phyloP scores from a whole-genome alignment of 768 basidiomycete species.

The Suillus subaureus region DNA sequence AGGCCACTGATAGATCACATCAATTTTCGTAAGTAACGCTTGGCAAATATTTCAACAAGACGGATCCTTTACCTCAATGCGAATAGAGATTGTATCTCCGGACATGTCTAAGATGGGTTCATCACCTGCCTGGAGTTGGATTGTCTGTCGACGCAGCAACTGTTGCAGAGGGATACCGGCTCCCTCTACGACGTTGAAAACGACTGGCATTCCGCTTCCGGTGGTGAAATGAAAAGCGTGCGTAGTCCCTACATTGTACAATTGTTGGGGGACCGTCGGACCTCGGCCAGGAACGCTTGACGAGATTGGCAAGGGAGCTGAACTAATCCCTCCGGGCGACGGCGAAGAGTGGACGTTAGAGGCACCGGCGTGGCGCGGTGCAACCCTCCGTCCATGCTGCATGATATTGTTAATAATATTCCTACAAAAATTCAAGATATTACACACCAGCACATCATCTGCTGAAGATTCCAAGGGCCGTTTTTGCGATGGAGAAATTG shows the following conservation, averaged over 20 bases:
- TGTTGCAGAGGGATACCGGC: slow-evolving; percentile 64
- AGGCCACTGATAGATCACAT: slow-evolving; percentile 59
- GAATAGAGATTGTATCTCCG: slow-evolving; percentile 75
- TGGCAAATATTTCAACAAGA: slow-evolving; percentile 5
- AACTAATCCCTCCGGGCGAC: slow-evolving; percentile 3
- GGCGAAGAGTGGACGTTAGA: slow-evolving; percentile 15
- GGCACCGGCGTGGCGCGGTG: slow-evolving; percentile 19
- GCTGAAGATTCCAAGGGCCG: slow-evolving; percentile 18
- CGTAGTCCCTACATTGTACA: slow-evolving; percentile 21
- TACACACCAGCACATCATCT: not conserved
- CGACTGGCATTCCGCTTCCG: slow-evolving; percentile 53
- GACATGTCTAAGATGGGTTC: slow-evolving; percentile 60
- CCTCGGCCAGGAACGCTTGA: slow-evolving; percentile 19
- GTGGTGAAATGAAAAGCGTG: slow-evolving; percentile 7
- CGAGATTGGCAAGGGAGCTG: not conserved
- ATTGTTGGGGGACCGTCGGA: slow-evolving; percentile 25
- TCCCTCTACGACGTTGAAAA: slow-evolving; percentile 57
- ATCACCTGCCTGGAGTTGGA: slow-evolving; percentile 55
- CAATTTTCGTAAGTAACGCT: slow-evolving; percentile 11
- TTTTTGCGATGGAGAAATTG: slow-evolving; percentile 25
- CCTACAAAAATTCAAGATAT: slow-evolving; percentile 17
- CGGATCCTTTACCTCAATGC: slow-evolving; percentile 55
- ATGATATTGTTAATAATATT: slow-evolving; percentile 19
- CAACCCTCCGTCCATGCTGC: slow-evolving; percentile 22
- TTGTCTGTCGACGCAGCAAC: slow-evolving; percentile 58